Evolutionary conservation across 2,329 filamentous ascomycete species (phyloP), one percentile per base, ranked within the genome.

Genomic region (Cytospora piceicola): DNA sequence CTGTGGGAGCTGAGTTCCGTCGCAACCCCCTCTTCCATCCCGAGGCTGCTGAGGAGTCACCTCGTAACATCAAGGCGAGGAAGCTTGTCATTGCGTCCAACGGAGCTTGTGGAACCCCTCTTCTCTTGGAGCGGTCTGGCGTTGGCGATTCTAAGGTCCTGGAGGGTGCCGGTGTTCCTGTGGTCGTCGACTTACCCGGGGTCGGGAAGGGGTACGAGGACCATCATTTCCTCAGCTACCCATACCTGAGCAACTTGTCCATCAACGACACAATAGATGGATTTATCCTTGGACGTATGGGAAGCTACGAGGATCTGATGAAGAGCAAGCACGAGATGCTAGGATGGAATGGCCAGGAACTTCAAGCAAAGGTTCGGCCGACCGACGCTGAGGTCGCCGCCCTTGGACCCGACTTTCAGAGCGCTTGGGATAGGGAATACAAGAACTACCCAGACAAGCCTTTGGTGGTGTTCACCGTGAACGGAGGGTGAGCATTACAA

Each of bases 161-260:
- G 1, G 72, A 79, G 52, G 75, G 75, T 22, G 78, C 81, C 0
- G 80, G 79, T 0, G 79, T 88, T 2, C 76, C 80, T 1, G 71
- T 82, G 3, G 71, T 82, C 1, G 75, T 79, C 2, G 77, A 84
- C 56, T 72, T 86, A 1, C 80, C 81, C 0, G 83, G 82, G 3
- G 85, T 88, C 1, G 85, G 85, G 0, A 74, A 78, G 20, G 77
- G 82, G 46, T 84, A 86, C 67, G 80, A 86, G 69, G 85, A 66
- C 29, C 64, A 66, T 22, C 64, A 66, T 46, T 46, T 66, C 29
- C 54, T 58, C 52, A 17, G 7, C 15, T 63, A 58, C 7, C 54
- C 61, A 39, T 63, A 63, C 24, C 42, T 53, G 2, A 58, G 39
- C 17, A 24, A 53, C 22, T 7, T 63, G 39, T 29, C 1, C 4